These are phyloP conservation scores for Poa annua DNA, from an alignment of 176 grass and related monocot genomes.

Conservation along the genomic window DNA sequence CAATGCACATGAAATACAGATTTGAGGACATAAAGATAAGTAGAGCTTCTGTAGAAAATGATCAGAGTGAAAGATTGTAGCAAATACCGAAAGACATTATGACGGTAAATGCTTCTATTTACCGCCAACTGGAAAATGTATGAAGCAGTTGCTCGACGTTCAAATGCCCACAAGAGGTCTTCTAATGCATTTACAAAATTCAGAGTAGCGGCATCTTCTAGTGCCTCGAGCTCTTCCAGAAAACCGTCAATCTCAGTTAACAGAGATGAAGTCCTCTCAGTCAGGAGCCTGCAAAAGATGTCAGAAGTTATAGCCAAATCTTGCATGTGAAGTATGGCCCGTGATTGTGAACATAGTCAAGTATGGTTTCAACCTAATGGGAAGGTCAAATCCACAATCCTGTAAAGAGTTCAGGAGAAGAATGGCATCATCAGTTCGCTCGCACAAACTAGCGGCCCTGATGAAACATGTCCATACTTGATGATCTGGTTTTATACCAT, in stretches of 20 bases:
- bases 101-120: conserved; percentile 68
- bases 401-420: conserved; percentile 75
- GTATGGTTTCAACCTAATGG: conserved; percentile 65
- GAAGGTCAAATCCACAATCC: conserved; percentile 85
- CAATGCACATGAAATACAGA: conserved; percentile 29
- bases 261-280: conserved; percentile 54
- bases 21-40: not conserved
- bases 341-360: conserved; percentile 27
- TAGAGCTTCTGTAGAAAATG: not conserved
- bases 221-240: conserved; percentile 53
- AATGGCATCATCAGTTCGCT: conserved; percentile 67
- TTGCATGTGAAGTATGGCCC: not conserved
- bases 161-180: conserved; percentile 93
- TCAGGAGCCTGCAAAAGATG: conserved; percentile 71
- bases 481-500: conserved; percentile 87
- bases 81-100: conserved; percentile 79
- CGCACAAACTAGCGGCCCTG: conserved; percentile 88
- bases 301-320: conserved; percentile 33
- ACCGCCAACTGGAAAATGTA: conserved; percentile 91
- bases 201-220: conserved; percentile 75
- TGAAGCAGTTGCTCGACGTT: conserved; percentile 78
- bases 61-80: conserved; percentile 24
- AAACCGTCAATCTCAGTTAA: conserved; percentile 59
- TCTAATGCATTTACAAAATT: conserved; percentile 97
- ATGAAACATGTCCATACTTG: conserved; percentile 97